phyloP scores from a whole-genome alignment of 352 stramenopile genomes.

The Globisporangium heterothallicum region DNA sequence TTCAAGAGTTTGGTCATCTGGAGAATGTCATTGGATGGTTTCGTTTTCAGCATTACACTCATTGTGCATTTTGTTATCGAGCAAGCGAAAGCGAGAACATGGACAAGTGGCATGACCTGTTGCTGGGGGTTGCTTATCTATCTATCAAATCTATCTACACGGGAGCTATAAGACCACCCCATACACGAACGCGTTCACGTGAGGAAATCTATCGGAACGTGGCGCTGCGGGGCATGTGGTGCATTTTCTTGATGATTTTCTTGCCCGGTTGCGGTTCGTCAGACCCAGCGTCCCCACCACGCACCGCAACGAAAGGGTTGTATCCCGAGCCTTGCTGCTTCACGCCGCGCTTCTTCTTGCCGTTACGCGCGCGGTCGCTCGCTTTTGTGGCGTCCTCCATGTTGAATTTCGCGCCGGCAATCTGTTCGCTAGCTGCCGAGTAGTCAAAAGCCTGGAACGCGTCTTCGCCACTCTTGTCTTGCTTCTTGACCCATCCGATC shows the following conservation, averaged over 20 bases:
- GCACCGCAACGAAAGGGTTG: slow-evolving; percentile 73
- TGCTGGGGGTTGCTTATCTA: slow-evolving; percentile 1
- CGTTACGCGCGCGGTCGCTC: slow-evolving; percentile 18
- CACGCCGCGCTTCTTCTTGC: slow-evolving; percentile 29
- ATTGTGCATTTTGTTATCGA: too few relatives aligned
- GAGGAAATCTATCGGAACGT: slow-evolving; percentile 59
- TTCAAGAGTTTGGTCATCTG: too few relatives aligned
- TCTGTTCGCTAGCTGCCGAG: slow-evolving; percentile 32
- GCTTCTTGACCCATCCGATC: slow-evolving; percentile 11
- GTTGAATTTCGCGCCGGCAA: slow-evolving; percentile 42
- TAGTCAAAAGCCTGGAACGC: slow-evolving; percentile 54
- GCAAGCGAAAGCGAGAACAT: not conserved
- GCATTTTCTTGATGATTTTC: slow-evolving; percentile 70
- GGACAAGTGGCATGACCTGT: too few relatives aligned
- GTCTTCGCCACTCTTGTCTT: slow-evolving; percentile 6
- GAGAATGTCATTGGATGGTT: too few relatives aligned
- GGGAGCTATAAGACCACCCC: too few relatives aligned
- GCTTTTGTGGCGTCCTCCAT: slow-evolving; percentile 26
- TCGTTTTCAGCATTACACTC: too few relatives aligned
- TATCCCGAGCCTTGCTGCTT: slow-evolving; percentile 42
- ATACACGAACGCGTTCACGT: not conserved
- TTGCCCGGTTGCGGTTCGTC: slow-evolving; percentile 25
- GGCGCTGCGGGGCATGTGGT: slow-evolving; percentile 80
- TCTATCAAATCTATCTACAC: slow-evolving; percentile 15
- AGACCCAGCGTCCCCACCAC: slow-evolving; percentile 16